Base-by-base conservation (phyloP, 1,284 basidiomycete species). In the Porodaedalea pini region DNA sequence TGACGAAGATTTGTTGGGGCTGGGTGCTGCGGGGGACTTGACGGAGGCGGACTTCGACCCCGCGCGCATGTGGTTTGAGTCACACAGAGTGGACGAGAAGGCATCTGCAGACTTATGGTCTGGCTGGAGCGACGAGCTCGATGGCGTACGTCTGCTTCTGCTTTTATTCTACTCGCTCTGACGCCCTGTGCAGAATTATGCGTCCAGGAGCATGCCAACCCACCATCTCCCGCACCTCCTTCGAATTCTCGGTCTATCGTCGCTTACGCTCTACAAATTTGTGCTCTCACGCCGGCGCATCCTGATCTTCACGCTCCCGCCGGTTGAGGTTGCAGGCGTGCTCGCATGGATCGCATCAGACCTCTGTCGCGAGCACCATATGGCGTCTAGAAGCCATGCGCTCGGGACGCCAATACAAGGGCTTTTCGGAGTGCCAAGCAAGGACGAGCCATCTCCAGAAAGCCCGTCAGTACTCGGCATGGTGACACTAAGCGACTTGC, bases 231-330 rank as follows among this genome's bases (percentile, higher is more conserved):
- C 87, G 0, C 83, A 86, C 58, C 71, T 88, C 17, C 72, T 91
- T 21, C 83, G 84, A 39, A 83, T 90, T 55, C 75, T 92, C 23
- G 89, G 89, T 0, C 88, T 89, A 0, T 88, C 87, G 0, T 80
- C 81, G 1, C 70, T 91, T 29, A 90, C 87, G 0, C 70, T 91
- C 1, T 89, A 89, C 72, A 90, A 90, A 65, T 82, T 90, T 63
- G 78, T 89, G 13, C 76, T 92, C 4, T 83, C 83, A 0, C 79
- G 88, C 4, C 79, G 77, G 56, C 76, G 89, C 13, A 80, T 92
- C 17, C 72, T 92, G 29, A 84, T 92, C 41, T 88, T 88, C 66
- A 89, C 88, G 0, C 73, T 82, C 1, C 88, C 88, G 1, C 86
- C 88, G 0, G 87, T 91, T 6, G 86, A 90, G 65, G 81, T 83